These are phyloP conservation scores for Cicer bijugum DNA, from an alignment of 306 rosid genomes.

Conservation along the genomic window DNA sequence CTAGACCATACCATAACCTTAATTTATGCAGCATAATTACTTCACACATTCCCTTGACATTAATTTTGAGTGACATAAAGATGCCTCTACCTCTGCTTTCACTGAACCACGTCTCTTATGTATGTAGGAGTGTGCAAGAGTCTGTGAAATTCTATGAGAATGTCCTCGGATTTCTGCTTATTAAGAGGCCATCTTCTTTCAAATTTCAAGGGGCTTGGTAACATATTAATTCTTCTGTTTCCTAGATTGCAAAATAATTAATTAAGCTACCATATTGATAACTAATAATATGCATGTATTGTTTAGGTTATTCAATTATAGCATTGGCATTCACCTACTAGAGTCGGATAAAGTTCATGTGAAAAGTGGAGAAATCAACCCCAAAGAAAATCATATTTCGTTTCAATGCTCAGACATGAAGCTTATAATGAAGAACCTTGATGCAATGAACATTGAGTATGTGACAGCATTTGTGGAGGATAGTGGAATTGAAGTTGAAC, in stretches of 20 bases:
- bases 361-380: slow-evolving; percentile 55
- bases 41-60: too few species aligned
- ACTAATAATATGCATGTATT: not conserved
- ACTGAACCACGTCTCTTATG: slow-evolving; percentile 66
- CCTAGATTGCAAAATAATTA: too few species aligned
- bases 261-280: too few species aligned
- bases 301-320: slow-evolving; percentile 63
- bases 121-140: slow-evolving; percentile 56
- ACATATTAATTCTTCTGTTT: not conserved
- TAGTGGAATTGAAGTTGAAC: slow-evolving; percentile 69
- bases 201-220: slow-evolving; percentile 78
- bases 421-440: slow-evolving; percentile 53
- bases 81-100: slow-evolving; percentile 56
- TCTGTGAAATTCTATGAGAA: slow-evolving; percentile 65
- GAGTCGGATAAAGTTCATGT: slow-evolving; percentile 51
- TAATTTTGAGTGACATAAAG: too few species aligned
- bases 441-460: slow-evolving; percentile 56
- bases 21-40: too few species aligned
- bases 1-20: too few species aligned
- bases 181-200: slow-evolving; percentile 76
- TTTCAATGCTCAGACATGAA: slow-evolving; percentile 65
- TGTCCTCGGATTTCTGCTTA: slow-evolving; percentile 64
- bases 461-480: slow-evolving; percentile 69
- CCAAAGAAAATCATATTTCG: slow-evolving; percentile 75
- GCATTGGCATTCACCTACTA: slow-evolving; percentile 72